A percentile compares a stretch with the other conserved stretches of the same genome.
These are phyloP conservation scores for Tolypocladium sp. DNA, from an alignment of 2,329 filamentous ascomycete genomes.

Conservation along the genomic window DNA sequence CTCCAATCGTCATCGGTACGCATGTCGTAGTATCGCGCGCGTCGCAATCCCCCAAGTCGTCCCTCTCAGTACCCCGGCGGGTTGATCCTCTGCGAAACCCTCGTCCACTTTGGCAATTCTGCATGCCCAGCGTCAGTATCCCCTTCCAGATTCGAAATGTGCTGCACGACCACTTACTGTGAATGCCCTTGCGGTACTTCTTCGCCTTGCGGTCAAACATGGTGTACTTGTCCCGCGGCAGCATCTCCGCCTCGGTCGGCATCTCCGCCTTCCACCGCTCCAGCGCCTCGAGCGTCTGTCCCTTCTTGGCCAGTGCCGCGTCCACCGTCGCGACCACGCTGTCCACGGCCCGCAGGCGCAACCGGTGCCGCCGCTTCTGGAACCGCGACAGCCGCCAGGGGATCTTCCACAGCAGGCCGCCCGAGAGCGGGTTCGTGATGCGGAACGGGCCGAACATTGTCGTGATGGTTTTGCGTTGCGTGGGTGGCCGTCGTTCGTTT, in stretches of 20 bases:
- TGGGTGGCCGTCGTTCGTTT: background rate
- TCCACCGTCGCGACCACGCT: slow-evolving; percentile 77
- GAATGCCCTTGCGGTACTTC: slow-evolving; percentile 92
- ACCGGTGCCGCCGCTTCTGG: slow-evolving; percentile 81
- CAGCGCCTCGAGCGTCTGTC: slow-evolving; percentile 64
- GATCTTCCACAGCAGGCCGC: slow-evolving; percentile 91
- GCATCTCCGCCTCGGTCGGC: slow-evolving; percentile 92
- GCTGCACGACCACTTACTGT: slow-evolving; percentile 57
- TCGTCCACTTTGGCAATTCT: slow-evolving; percentile 90
- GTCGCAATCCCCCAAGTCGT: slow-evolving; percentile 1
- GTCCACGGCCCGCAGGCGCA: slow-evolving; percentile 78
- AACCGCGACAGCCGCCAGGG: slow-evolving; percentile 90
- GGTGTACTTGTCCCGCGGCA: slow-evolving; percentile 94
- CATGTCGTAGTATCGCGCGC: background rate
- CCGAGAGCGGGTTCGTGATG: slow-evolving; percentile 64
- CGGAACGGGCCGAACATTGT: slow-evolving; percentile 80
- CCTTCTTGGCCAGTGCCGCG: slow-evolving; percentile 64
- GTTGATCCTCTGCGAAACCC: slow-evolving; percentile 87
- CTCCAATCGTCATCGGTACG: background rate
- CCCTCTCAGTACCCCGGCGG: slow-evolving; percentile 74
- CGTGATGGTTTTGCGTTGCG: slow-evolving; percentile 5
- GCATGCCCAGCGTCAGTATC: slow-evolving; percentile 10
- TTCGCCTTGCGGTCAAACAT: slow-evolving; percentile 96
- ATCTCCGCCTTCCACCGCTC: slow-evolving; percentile 92
- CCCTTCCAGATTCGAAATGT: background rate